These are phyloP conservation scores for Cercospora beticola DNA, from an alignment of 2,329 filamentous ascomycete species.

Conservation along the genomic window DNA sequence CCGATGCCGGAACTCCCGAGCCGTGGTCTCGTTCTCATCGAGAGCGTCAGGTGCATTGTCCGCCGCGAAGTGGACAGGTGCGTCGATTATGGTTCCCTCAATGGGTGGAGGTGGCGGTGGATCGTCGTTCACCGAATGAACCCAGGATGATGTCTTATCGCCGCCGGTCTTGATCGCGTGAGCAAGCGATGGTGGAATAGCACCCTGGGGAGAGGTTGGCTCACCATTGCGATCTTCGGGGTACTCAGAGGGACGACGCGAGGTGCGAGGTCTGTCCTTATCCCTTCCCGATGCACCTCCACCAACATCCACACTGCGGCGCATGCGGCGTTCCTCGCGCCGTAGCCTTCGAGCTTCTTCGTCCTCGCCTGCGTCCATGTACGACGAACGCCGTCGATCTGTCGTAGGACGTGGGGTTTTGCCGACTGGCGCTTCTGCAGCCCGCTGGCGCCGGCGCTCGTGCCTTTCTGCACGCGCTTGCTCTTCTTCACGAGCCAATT, in stretches of 20 bases:
- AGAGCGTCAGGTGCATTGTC: conserved; percentile 30
- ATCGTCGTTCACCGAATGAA: conserved; percentile 47
- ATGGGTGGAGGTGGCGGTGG: conserved; percentile 49
- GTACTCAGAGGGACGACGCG: conserved; percentile 35
- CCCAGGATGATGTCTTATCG: conserved; percentile 53
- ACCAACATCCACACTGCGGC: conserved; percentile 40
- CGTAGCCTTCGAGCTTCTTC: conserved; percentile 40
- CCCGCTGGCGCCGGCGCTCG: conserved; percentile 29
- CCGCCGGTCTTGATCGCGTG: conserved; percentile 37
- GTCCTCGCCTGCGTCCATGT: conserved; percentile 33
- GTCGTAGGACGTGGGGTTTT: conserved; percentile 27
- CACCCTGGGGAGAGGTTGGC: conserved; percentile 24
- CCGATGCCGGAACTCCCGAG: conserved; percentile 33
- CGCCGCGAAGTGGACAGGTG: conserved; percentile 34
- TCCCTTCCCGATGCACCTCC: conserved; percentile 29
- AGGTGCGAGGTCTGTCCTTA: conserved; percentile 34
- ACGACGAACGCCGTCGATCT: conserved; percentile 33
- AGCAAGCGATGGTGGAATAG: conserved; percentile 27
- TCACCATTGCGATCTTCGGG: conserved; percentile 40
- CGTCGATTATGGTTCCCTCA: conserved; percentile 50
- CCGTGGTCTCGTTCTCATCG: conserved; percentile 33
- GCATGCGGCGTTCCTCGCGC: conserved; percentile 46
- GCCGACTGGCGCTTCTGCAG: conserved; percentile 26
- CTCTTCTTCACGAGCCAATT: conserved; percentile 33
- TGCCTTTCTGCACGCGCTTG: conserved; percentile 33